Base-by-base conservation (phyloP, 306 rosid species). In the Acacia crassicarpa region DNA sequence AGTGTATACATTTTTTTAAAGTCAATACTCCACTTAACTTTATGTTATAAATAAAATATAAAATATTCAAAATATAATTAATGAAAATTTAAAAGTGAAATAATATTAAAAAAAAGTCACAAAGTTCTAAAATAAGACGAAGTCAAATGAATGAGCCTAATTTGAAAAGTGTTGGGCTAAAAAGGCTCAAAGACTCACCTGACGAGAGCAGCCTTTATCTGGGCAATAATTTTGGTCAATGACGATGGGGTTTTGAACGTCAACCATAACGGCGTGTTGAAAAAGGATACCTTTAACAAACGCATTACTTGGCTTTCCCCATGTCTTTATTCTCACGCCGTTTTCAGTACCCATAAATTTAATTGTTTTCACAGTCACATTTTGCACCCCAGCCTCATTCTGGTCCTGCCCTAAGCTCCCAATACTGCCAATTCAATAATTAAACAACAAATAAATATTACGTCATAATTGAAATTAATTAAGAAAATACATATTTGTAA, bases 151-250 rank as follows among this genome's bases (percentile, higher is more conserved):
- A 44, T 70, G 30, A 32, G 49, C 74, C 65, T 43, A 23, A 17
- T 20, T 19, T 51, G 69, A 30, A 27, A 6, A 30, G 20, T 6
- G 0, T 46, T 3, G 19, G 33, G 68, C 61, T 30, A 16, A 17
- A 73, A 44, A 15, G 49, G 30, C 40, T 40, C 27, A n/a, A 41
- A 17, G 1, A 66, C 75, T 77, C 8, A 86, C 95, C 90, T 89
- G 90, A 46, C 70, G 80, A 16, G 91, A 89, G 81, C 92, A 92
- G 17, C 76, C 79, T 1, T 69, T 30, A 27, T 41, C 32, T 1
- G 92, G 97, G 82, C 92, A 92, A 72, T 92, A 92, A 35, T 88
- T 84, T 70, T 92, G 97, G 84, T 89, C 92, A 16, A 90, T 90
- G 1, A 90, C 51, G 27, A 90, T 84, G 40, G 94, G 94, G 67